A percentile compares a stretch with the other conserved stretches of the same genome.
Evolutionary conservation across 208 protist genomes (phyloP).

Genomic region (Wallacemonas collosoma): DNA sequence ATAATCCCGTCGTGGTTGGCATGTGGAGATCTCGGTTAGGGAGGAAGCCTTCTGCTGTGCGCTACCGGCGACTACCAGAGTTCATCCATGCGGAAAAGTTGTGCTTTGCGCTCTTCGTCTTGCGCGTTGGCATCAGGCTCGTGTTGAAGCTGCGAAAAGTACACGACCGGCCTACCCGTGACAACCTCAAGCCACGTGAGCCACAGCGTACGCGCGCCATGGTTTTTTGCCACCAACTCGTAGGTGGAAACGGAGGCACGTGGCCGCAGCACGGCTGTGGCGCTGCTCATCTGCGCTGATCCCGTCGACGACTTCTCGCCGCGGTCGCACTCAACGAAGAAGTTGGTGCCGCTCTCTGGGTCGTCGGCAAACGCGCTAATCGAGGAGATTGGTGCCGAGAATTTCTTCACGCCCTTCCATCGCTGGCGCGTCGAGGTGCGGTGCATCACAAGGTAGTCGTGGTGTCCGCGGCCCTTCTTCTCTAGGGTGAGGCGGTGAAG

Average conservation of each 20-base stretch:
- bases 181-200: constrained; percentile 48
- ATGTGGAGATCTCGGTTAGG: too few relatives aligned
- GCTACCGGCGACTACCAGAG: constrained; percentile 12
- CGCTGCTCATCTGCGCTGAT: not conserved
- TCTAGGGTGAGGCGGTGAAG: constrained; percentile 11
- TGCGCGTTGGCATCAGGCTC: constrained; percentile 21
- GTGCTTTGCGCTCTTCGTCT: constrained; percentile 14
- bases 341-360: constrained; percentile 23
- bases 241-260: constrained; percentile 21
- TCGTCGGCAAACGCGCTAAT: constrained; percentile 35
- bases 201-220: constrained; percentile 33
- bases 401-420: constrained; percentile 24
- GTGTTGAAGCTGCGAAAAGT: constrained; percentile 29
- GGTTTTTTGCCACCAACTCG: constrained; percentile 40
- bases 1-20: too few relatives aligned
- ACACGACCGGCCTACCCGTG: constrained; percentile 32
- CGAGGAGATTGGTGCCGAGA: constrained; percentile 7
- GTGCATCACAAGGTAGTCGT: constrained; percentile 24
- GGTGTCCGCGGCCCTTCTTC: constrained; percentile 11
- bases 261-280: constrained; percentile 8
- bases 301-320: not conserved
- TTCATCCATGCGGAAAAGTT: constrained; percentile 14
- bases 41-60: too few relatives aligned
- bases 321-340: constrained; percentile 28
- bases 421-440: constrained; percentile 18